Base-by-base conservation (phyloP, 805 yeast species). In the Wickerhamiella kurtzmanii region DNA sequence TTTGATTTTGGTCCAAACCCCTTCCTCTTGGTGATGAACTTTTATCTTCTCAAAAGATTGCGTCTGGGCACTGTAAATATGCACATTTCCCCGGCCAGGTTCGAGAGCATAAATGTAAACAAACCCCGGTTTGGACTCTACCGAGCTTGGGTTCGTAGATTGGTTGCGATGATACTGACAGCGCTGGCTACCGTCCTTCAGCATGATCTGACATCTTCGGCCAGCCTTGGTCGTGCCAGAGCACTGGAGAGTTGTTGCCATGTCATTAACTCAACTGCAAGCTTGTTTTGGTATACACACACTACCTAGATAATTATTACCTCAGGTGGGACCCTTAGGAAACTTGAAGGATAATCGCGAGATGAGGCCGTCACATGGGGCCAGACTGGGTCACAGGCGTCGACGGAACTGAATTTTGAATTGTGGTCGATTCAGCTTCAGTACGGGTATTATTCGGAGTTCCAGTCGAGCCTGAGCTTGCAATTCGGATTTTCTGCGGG, bases 61-160 rank as follows among this genome's bases (percentile, higher is more conserved):
- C 21, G 37, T 44, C 5, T 28, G 40, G 19, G 46, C 48, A 49
- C 56, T 53, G 49, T 42, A 58, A 5, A 58, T 47, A 41, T 56
- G 56, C 16, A 51, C 60, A 28, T 60, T 57, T 18, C 42, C 36
- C 16, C 41, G 41, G 13, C 41, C 41, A 51, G 55, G 3, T 41
- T 44, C n/a, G 48, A 57, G 46, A 2, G 62, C 52, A 50, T 60
- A 60, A n/a, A 54, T 50, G 47, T 60, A 60, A 35, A 60, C 53
- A 44, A 44, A 60, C 2, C 61, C 64, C 13, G 45, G 46, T n/a
- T 38, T 38, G 25, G 41, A 4, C 5, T 21, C 9, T 5, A 6
- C 25, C 5, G n/a, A n/a, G n/a, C n/a, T n/a, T n/a, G n/a, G n/a
- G n/a, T n/a, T n/a, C n/a, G n/a, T n/a, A n/a, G n/a, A n/a, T n/a